Conservation (phyloP, 768 basidiomycete genomes). For the Termitomyces eurrhizus region DNA sequence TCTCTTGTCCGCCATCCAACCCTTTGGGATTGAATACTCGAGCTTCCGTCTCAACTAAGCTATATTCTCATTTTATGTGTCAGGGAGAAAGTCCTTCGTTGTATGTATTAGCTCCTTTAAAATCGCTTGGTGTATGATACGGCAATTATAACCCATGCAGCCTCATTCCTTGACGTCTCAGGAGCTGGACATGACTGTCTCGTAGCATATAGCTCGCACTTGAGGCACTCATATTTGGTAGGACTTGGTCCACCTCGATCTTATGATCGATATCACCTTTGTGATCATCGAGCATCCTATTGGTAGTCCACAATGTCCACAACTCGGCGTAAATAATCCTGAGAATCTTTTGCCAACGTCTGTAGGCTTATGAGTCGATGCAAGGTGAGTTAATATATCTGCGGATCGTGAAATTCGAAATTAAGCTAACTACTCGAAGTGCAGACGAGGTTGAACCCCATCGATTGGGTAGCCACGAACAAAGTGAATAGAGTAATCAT, state of each 20-base stretch:
- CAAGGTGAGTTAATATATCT: neutral
- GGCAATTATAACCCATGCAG: neutral
- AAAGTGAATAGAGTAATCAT: neutral
- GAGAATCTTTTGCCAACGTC: neutral
- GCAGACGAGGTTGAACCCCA: neutral
- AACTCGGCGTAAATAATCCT: neutral
- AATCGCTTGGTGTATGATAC: neutral
- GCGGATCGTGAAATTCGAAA: neutral
- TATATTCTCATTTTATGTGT: neutral
- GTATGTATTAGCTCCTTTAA: neutral
- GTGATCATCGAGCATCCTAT: neutral
- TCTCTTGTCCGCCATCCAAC: slow-evolving; percentile 12
- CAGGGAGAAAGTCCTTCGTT: neutral
- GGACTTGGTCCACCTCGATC: neutral
- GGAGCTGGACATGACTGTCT: neutral
- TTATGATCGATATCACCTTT: neutral
- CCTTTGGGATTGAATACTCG: neutral
- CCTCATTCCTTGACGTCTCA: neutral
- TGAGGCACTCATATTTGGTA: neutral
- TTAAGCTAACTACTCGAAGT: neutral
- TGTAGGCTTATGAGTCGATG: neutral
- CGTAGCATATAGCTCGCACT: neutral
- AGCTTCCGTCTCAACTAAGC: neutral
- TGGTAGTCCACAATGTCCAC: neutral
- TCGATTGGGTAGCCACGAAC: neutral